These are phyloP conservation scores for Yamadazyma diddensiae DNA, from an alignment of 1,139 yeast genomes.

Conservation along the genomic window DNA sequence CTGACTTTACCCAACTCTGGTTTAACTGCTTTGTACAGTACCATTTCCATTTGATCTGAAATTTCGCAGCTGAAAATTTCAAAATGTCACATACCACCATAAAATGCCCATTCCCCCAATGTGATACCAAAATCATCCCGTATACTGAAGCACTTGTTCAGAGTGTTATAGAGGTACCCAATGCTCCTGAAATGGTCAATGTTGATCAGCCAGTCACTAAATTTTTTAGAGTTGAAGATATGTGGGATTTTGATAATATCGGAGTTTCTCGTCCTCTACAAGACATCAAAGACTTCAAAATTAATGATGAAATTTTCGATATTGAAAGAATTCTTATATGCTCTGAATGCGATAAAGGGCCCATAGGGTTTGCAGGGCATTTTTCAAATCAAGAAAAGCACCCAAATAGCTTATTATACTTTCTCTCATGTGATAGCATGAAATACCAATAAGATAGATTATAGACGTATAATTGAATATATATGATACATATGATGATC, in stretches of 20 bases:
- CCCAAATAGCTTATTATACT: conserved; percentile 41
- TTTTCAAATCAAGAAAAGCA: conserved; percentile 24
- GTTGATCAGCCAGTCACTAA: conserved; percentile 10
- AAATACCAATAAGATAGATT: conserved; percentile 21
- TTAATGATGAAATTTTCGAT: conserved; percentile 20
- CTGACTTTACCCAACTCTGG: too few relatives aligned
- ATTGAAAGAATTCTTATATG: conserved; percentile 57
- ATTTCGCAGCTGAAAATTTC: conserved; percentile 4
- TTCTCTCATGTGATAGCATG: conserved; percentile 43
- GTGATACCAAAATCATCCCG: conserved; percentile 36
- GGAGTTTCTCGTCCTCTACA: conserved; percentile 59
- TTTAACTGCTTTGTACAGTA: background rate
- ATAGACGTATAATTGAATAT: conserved; percentile 1
- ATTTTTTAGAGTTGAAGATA: conserved; percentile 49
- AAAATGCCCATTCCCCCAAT: conserved; percentile 34
- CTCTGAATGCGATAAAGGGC: conserved; percentile 75
- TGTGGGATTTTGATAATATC: conserved; percentile 76
- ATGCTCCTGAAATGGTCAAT: conserved; percentile 33
- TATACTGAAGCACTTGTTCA: conserved; percentile 16
- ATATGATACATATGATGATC: conserved; percentile 7
- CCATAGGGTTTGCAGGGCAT: conserved; percentile 64
- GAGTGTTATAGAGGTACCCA: conserved; percentile 15
- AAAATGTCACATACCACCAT: conserved; percentile 3
- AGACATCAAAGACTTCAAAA: conserved; percentile 14
- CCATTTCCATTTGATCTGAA: background rate